Conservation (phyloP, 192 early-diverging fungal species). For the Rhizoclosmatium sp. region DNA sequence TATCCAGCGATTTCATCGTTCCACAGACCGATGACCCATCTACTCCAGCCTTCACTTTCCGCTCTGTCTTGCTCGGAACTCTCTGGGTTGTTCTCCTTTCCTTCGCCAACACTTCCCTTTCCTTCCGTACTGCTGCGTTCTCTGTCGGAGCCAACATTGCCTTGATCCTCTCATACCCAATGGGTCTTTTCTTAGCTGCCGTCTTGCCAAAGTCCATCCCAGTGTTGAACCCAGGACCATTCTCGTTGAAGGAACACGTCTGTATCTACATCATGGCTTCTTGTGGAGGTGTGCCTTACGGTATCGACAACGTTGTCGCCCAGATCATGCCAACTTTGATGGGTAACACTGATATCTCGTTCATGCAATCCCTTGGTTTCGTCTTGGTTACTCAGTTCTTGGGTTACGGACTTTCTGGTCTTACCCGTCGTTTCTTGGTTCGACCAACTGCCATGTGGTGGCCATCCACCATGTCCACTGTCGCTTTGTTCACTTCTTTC, state of each 20-base stretch:
- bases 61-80: conserved; percentile 9
- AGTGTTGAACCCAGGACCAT: conserved; percentile 62
- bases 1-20: conserved; percentile 30
- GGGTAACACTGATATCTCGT: conserved; percentile 32
- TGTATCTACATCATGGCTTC: conserved; percentile 4
- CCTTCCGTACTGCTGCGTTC: conserved; percentile 81
- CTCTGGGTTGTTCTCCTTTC: conserved; percentile 24
- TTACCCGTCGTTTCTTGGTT: conserved; percentile 82
- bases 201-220: conserved; percentile 64
- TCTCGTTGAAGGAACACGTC: conserved; percentile 71
- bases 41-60: conserved; percentile 27
- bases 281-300: conserved; percentile 56
- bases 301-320: conserved; percentile 53
- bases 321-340: conserved; percentile 36
- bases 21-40: conserved; percentile 26
- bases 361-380: conserved; percentile 43
- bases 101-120: conserved; percentile 64
- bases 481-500: conserved; percentile 31
- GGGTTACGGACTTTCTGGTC: conserved; percentile 76
- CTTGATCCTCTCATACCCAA: conserved; percentile 77
- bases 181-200: conserved; percentile 73
- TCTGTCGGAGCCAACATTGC: conserved; percentile 74
- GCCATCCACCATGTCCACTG: conserved; percentile 47
- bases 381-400: conserved; percentile 75
- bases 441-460: conserved; percentile 80